Evolutionary conservation across 768 basidiomycete species (phyloP), one percentile per base, ranked within the genome.

Genomic region (Amanita polypyramis): DNA sequence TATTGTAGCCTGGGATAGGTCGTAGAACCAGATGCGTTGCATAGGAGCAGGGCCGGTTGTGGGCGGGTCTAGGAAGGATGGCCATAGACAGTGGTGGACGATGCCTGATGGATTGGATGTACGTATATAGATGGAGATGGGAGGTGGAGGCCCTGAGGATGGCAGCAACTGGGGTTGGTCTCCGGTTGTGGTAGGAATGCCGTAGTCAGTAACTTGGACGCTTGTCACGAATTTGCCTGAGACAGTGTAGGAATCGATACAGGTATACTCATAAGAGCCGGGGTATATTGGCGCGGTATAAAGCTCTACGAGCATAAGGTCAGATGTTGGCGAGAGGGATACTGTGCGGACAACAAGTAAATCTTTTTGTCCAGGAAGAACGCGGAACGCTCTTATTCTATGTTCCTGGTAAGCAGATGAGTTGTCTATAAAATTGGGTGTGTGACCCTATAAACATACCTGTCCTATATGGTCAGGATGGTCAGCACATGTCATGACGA

Each of bases 301-400:
- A 12, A 63, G 57, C 51, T 67, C 66, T 50, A 66, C 56, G 19
- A 62, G 32, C 20, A 66, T 57, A 23, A 52, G 37, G 33, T 60
- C 56, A 9, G 43, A 38, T 17, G 34, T 44, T 21, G 48, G 51
- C 17, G 58, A 60, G n/a, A 47, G 20, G 42, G 29, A 55, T 40
- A 73, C 52, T 3, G 65, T 63, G 30, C 80, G 76, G 39, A 79
- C 65, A 45, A 79, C 64, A 17, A 82, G 62, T 10, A 82, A 59
- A 45, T 76, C 67, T 7, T 64, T 61, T 56, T 81, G 79, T 11
- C 63, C 60, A 2, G 78, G 77, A 30, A 79, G 57, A 20, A 74
- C 66, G 25, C 76, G 72, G 42, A 77, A 60, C n/a, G 70, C 73
- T 47, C 67, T 69, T 50, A 82, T 74, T 19, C 63, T 62, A 54